Conservation (phyloP, 768 basidiomycete genomes). For the Suillus alpinus region DNA sequence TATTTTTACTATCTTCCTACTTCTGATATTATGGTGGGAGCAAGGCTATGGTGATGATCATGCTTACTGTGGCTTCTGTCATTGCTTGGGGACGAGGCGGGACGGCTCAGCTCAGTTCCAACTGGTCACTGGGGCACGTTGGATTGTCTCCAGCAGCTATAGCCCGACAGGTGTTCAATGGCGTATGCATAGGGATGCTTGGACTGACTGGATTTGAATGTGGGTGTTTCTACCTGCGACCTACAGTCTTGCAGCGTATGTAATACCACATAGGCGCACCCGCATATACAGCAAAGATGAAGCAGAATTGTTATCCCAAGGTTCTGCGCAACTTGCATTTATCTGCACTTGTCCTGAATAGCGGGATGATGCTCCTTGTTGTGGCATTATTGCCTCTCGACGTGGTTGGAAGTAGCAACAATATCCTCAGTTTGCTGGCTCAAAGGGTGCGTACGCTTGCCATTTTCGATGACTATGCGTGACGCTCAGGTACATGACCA, state of each 20-base stretch:
- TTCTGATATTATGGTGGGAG: not conserved
- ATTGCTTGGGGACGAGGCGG: conserved; percentile 55
- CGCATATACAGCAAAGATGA: conserved; percentile 62
- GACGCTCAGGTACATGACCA: conserved; percentile 18
- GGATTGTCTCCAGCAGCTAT: conserved; percentile 29
- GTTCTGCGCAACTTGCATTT: conserved; percentile 67
- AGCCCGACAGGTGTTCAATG: conserved; percentile 54
- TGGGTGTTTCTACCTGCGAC: conserved; percentile 16
- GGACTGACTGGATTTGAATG: conserved; percentile 74
- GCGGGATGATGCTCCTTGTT: conserved; percentile 55
- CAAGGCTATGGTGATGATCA: conserved; percentile 55
- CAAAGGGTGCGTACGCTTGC: conserved; percentile 38
- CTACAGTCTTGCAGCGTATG: not conserved
- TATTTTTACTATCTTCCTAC: not conserved
- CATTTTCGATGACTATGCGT: not conserved
- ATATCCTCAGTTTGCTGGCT: conserved; percentile 65
- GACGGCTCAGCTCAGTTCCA: conserved; percentile 43
- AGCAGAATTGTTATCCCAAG: conserved; percentile 49
- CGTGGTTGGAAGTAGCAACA: conserved; percentile 46
- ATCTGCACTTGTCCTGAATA: conserved; percentile 55
- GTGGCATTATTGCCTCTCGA: conserved; percentile 57
- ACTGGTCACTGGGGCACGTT: conserved; percentile 47
- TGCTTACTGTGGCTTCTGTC: conserved; percentile 47
- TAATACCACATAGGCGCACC: conserved; percentile 46
- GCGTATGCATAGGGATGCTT: conserved; percentile 68